Evolutionary conservation across 176 grass and related monocot species (phyloP).

Genomic region (Saccharum officinarum): DNA sequence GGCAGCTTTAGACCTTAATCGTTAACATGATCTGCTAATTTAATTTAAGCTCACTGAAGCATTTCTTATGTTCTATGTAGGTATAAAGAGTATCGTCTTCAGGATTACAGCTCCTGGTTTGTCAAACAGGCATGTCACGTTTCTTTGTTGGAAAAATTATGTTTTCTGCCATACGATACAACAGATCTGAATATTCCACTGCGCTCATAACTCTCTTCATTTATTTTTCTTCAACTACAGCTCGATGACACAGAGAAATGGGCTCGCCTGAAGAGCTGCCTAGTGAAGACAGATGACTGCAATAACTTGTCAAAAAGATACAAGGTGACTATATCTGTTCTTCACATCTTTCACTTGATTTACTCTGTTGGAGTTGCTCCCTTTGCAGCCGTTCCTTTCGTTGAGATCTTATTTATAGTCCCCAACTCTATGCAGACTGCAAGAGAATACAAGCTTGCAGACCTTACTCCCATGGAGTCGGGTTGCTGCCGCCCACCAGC

Average conservation of each 20-base stretch:
- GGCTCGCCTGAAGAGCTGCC: slow-evolving; percentile 85
- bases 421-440: slow-evolving; percentile 56
- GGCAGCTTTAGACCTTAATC: not conserved
- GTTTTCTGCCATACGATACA: slow-evolving; percentile 19
- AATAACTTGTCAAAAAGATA: slow-evolving; percentile 86
- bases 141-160: not conserved
- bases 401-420: slow-evolving; percentile 6
- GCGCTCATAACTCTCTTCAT: not conserved
- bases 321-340: slow-evolving; percentile 54
- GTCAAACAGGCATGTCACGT: slow-evolving; percentile 68
- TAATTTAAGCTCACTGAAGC: not conserved
- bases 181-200: not conserved
- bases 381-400: not conserved
- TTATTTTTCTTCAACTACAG: slow-evolving; percentile 34
- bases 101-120: slow-evolving; percentile 98
- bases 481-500: slow-evolving; percentile 88
- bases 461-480: slow-evolving; percentile 87
- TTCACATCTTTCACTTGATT: not conserved
- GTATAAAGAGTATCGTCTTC: slow-evolving; percentile 92
- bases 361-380: not conserved
- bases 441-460: slow-evolving; percentile 77
- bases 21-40: not conserved
- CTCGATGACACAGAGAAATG: slow-evolving; percentile 79
- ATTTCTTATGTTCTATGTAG: slow-evolving; percentile 47
- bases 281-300: slow-evolving; percentile 92